Conservation (phyloP, 768 basidiomycete species). For the Gloeopeniophorella convolvens region DNA sequence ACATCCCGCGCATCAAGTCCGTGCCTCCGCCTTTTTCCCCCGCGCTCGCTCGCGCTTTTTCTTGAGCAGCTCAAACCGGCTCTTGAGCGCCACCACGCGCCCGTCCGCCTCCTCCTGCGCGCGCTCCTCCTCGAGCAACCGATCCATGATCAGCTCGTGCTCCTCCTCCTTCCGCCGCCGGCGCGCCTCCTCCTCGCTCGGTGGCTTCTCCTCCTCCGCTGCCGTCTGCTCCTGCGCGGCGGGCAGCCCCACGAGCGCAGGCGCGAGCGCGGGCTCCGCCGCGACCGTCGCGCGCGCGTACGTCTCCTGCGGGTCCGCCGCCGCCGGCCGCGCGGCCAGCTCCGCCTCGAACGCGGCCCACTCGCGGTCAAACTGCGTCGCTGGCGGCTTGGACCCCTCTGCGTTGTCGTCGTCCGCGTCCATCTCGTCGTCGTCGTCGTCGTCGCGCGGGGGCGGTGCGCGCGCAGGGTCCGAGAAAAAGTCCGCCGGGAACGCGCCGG, state of each 20-base stretch:
- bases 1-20: too few species aligned
- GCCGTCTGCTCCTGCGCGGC: slow-evolving; percentile 24
- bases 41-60: slow-evolving; percentile 34
- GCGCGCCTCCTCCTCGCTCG: slow-evolving; percentile 42
- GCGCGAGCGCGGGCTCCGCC: slow-evolving; percentile 57
- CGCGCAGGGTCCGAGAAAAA: slow-evolving; percentile 79
- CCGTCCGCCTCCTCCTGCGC: slow-evolving; percentile 86
- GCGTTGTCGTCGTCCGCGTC: slow-evolving; percentile 14
- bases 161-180: slow-evolving; percentile 61
- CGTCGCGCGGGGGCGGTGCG: slow-evolving; percentile 38
- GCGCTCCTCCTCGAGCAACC: slow-evolving; percentile 76
- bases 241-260: slow-evolving; percentile 44
- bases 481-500: slow-evolving; percentile 47
- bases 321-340: slow-evolving; percentile 24
- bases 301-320: slow-evolving; percentile 32
- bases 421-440: slow-evolving; percentile 25
- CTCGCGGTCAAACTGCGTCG: slow-evolving; percentile 53
- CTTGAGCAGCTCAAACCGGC: slow-evolving; percentile 52
- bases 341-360: slow-evolving; percentile 61
- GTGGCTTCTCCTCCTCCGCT: slow-evolving; percentile 27
- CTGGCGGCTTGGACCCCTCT: slow-evolving; percentile 13
- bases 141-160: slow-evolving; percentile 78
- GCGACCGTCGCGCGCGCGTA: slow-evolving; percentile 67
- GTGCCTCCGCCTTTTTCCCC: slow-evolving; percentile 9
- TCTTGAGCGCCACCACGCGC: slow-evolving; percentile 60